Evolutionary conservation across 352 stramenopile species (phyloP).

Genomic region (Phytophthora chlamydospora): DNA sequence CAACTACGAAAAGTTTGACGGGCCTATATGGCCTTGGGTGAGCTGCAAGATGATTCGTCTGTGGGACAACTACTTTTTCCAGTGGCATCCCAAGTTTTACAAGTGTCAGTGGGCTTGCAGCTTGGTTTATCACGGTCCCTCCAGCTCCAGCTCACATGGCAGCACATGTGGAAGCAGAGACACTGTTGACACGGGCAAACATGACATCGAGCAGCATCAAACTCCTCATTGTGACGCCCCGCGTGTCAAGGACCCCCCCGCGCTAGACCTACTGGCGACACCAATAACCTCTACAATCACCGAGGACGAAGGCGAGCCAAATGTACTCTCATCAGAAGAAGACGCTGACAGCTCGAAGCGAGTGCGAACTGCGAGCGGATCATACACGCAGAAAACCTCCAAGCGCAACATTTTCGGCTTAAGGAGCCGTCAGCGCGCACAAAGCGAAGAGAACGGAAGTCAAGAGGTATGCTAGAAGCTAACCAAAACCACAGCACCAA

Average conservation of each 20-base stretch:
- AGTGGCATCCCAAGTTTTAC: conserved; percentile 86
- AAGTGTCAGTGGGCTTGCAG: conserved; percentile 77
- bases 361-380: conserved; percentile 34
- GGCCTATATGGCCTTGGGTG: conserved; percentile 83
- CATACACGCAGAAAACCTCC: conserved; percentile 30
- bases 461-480: conserved; percentile 22
- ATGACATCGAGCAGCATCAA: conserved; percentile 23
- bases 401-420: conserved; percentile 37
- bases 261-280: conserved; percentile 33
- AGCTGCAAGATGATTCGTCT: conserved; percentile 80
- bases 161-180: conserved; percentile 1
- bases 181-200: conserved; percentile 5
- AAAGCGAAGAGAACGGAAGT: conserved; percentile 34
- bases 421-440: conserved; percentile 29
- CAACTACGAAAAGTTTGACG: conserved; percentile 49
- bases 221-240: conserved; percentile 9
- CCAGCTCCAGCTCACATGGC: conserved; percentile 21
- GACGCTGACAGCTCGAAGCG: conserved; percentile 17
- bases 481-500: background rate
- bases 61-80: conserved; percentile 88
- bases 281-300: conserved; percentile 31
- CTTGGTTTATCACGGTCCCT: conserved; percentile 44
- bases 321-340: conserved; percentile 31
- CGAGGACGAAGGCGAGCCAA: conserved; percentile 24
- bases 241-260: conserved; percentile 26